A percentile compares a stretch with the other conserved stretches of the same genome.
phyloP scores from a whole-genome alignment of 2,329 filamentous ascomycete genomes.

The Colletotrichum sublineola region DNA sequence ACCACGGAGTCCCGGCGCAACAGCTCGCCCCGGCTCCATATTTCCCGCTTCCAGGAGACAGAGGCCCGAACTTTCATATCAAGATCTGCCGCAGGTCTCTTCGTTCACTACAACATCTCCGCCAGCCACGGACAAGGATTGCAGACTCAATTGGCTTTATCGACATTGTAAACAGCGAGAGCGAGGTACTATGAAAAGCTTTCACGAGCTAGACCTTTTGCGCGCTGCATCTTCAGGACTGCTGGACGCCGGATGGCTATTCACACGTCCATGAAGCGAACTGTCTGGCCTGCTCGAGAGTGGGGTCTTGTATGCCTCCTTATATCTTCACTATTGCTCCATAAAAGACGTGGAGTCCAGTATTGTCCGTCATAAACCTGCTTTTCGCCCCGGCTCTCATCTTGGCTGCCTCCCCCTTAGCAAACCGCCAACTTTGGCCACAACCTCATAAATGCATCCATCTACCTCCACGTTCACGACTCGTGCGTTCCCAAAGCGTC shows the following conservation, averaged over 20 bases:
- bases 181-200: not conserved
- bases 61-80: constrained; percentile 36
- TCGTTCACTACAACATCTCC: constrained; percentile 19
- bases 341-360: not conserved
- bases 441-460: constrained; percentile 64
- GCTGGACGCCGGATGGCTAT: not conserved
- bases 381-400: constrained; percentile 10
- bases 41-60: constrained; percentile 36
- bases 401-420: constrained; percentile 33
- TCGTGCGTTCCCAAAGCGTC: constrained; percentile 58
- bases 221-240: not conserved
- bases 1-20: constrained; percentile 18
- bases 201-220: not conserved
- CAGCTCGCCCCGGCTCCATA: constrained; percentile 15
- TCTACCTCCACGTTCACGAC: constrained; percentile 66
- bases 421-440: constrained; percentile 51
- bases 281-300: too few relatives aligned
- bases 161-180: constrained; percentile 3
- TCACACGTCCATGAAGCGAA: constrained; percentile 1
- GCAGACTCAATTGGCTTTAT: not conserved
- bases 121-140: constrained; percentile 25
- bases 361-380: not conserved
- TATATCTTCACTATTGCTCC: not conserved
- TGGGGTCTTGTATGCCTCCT: too few relatives aligned
- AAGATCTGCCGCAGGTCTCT: constrained; percentile 20